Conservation (phyloP, 805 yeast species). For the Monosporozyma aerobia region DNA sequence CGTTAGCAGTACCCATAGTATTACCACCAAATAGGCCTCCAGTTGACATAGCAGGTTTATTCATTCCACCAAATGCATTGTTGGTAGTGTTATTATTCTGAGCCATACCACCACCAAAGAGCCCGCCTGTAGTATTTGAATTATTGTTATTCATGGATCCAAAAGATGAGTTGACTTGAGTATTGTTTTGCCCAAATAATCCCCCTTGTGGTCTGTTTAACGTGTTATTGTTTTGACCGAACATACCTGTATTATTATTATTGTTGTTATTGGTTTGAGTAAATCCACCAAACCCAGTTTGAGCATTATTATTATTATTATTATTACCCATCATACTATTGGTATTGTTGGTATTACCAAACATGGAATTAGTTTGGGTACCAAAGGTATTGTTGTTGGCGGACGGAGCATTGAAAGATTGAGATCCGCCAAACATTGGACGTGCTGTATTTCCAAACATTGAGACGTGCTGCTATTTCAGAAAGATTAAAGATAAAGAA, state of each 20-base stretch:
- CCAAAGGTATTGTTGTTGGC: constrained; percentile 6
- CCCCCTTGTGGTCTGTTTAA: constrained; percentile 14
- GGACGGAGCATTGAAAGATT: constrained; percentile 13
- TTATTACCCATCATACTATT: constrained; percentile 6
- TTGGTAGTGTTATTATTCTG: constrained; percentile 10
- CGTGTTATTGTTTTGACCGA: constrained; percentile 1
- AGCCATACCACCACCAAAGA: constrained; percentile 13
- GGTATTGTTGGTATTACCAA: constrained; percentile 12
- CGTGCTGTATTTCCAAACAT: constrained; percentile 20
- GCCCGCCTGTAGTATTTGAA: constrained; percentile 20
- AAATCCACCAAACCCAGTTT: constrained; percentile 29
- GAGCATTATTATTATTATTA: constrained; percentile 16
- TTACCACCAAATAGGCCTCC: constrained; percentile 9
- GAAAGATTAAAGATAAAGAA: not conserved
- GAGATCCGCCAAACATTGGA: constrained; percentile 20
- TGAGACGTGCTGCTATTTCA: not conserved
- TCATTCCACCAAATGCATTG: constrained; percentile 17
- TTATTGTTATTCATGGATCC: constrained; percentile 28
- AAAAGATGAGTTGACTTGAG: constrained; percentile 15
- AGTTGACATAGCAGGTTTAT: constrained; percentile 21
- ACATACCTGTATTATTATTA: constrained; percentile 9
- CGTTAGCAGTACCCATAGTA: not conserved
- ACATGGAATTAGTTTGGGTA: constrained; percentile 10
- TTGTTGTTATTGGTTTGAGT: constrained; percentile 14
- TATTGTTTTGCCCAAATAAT: constrained; percentile 16